Conservation (phyloP, 352 stramenopile species). For the Pythium coloratum region DNA sequence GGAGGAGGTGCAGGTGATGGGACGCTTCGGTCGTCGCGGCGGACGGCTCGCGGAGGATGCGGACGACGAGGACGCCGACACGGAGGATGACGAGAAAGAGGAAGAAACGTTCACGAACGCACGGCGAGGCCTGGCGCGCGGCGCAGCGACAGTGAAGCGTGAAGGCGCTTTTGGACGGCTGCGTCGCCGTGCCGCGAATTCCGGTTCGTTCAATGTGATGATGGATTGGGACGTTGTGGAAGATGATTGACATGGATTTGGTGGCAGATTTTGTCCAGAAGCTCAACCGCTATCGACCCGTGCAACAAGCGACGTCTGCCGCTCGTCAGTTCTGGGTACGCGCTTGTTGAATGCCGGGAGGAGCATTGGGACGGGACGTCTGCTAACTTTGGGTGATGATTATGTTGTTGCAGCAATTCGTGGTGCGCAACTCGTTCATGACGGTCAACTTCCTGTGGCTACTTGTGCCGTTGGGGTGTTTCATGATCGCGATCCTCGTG, state of each 20-base stretch:
- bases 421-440: conserved; percentile 74
- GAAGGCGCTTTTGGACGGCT: conserved; percentile 11
- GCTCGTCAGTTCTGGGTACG: conserved; percentile 46
- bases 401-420: conserved; percentile 23
- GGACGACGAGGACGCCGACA: conserved; percentile 29
- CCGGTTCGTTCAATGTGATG: conserved; percentile 3
- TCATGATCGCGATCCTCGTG: conserved; percentile 65
- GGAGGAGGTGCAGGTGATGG: conserved; percentile 33
- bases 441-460: conserved; percentile 76
- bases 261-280: conserved; percentile 17
- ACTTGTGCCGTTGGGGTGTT: conserved; percentile 65
- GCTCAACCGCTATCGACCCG: conserved; percentile 19
- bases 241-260: background rate
- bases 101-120: background rate
- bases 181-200: conserved; percentile 16
- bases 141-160: background rate
- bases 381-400: background rate
- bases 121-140: background rate
- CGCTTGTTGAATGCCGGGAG: background rate
- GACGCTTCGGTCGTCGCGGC: conserved; percentile 22
- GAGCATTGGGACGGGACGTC: background rate
- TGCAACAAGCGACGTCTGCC: conserved; percentile 30
- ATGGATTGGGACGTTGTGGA: background rate
- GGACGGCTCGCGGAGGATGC: conserved; percentile 18
- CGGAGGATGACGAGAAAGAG: conserved; percentile 13